phyloP scores from a whole-genome alignment of 352 stramenopile genomes.

The Globisporangium sylvaticum region DNA sequence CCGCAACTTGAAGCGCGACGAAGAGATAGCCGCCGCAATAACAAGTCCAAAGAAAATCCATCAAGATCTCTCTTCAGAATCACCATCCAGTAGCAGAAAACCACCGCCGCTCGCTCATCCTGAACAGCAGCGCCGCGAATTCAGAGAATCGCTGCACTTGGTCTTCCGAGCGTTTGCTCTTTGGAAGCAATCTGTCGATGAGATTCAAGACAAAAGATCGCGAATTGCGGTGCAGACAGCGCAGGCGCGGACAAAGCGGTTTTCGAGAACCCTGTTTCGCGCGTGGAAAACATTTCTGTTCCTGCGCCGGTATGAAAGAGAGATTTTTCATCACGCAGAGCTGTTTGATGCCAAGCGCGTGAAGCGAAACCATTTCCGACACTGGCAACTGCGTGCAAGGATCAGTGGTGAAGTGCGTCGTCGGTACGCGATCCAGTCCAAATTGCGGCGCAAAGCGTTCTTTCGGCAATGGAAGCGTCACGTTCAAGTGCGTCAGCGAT shows the following conservation, averaged over 20 bases:
- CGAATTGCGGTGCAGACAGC: neutral
- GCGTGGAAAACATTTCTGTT: constrained; percentile 8
- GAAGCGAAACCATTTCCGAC: neutral
- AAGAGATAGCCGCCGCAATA: neutral
- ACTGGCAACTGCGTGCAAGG: neutral
- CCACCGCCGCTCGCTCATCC: neutral
- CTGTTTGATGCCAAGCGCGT: neutral
- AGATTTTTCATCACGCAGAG: neutral
- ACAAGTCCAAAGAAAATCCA: neutral
- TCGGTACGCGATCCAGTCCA: neutral
- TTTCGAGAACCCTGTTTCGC: neutral
- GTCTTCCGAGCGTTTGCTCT: constrained; percentile 11
- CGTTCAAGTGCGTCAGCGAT: neutral
- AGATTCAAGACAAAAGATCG: neutral
- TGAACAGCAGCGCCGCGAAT: constrained; percentile 2
- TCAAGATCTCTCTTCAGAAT: neutral
- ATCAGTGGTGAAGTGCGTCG: neutral
- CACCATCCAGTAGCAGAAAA: neutral
- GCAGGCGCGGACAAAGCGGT: neutral
- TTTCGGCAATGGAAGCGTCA: constrained; percentile 1
- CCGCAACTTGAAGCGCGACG: constrained; percentile 7
- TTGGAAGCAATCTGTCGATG: constrained; percentile 9
- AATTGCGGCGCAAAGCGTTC: neutral
- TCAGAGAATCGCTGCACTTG: constrained; percentile 12
- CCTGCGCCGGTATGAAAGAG: neutral